phyloP scores from a whole-genome alignment of 179 eudicot genomes.

The Beta macrorhiza region DNA sequence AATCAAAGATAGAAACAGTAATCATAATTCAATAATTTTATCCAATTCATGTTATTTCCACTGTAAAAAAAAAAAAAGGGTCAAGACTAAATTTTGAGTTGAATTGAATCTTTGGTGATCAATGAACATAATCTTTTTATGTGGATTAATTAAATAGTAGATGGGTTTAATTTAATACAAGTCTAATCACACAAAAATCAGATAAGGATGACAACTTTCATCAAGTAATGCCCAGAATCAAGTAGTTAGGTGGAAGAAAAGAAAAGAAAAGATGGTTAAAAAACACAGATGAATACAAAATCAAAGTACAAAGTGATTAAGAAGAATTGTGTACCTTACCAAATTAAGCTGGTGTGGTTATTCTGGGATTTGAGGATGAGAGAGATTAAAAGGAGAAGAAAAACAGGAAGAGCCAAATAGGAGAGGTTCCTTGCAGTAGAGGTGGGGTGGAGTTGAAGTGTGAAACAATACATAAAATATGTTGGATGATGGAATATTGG shows the following conservation, averaged over 20 bases:
- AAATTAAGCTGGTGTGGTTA: background rate
- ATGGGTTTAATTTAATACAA: background rate
- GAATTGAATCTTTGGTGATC: too few species aligned
- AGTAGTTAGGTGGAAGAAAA: too few species aligned
- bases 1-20: background rate
- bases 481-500: background rate
- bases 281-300: background rate
- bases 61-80: too few species aligned
- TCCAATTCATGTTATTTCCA: constrained; percentile 6
- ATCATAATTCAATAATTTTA: constrained; percentile 1
- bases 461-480: background rate
- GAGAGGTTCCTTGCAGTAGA: constrained; percentile 5
- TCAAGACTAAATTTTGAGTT: too few species aligned
- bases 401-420: background rate
- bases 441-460: constrained; percentile 9
- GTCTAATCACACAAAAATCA: background rate
- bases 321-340: constrained; percentile 12
- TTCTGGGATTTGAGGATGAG: background rate
- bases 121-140: background rate
- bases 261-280: background rate
- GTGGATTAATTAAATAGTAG: background rate
- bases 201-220: background rate
- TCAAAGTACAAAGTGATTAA: background rate
- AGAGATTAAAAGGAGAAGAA: constrained; percentile 15
- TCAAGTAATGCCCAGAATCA: too few species aligned